A percentile compares a stretch with the other conserved stretches of the same genome.
Conservation (phyloP, 495 filamentous ascomycete species). For the Talaromyces trachyspermus region DNA sequence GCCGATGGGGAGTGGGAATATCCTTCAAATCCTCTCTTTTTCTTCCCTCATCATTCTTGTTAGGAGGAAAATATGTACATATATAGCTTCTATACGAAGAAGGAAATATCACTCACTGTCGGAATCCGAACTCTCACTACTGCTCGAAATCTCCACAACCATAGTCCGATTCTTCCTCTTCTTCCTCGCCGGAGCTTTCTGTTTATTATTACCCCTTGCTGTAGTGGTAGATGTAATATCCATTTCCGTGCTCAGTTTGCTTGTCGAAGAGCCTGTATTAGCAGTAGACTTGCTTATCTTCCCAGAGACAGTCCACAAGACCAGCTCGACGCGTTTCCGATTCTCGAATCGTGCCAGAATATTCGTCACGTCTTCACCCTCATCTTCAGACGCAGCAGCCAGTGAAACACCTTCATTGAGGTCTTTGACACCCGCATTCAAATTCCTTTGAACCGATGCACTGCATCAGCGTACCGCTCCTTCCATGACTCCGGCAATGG, state of each 20-base stretch:
- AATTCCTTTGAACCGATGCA: constrained; percentile 34
- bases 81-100: not conserved
- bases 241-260: not conserved
- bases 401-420: constrained; percentile 4
- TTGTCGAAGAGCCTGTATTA: not conserved
- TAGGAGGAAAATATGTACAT: not conserved
- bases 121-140: constrained; percentile 32
- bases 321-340: constrained; percentile 39
- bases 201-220: not conserved
- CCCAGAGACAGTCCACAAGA: constrained; percentile 35
- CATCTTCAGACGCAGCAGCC: constrained; percentile 18
- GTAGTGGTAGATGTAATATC: not conserved
- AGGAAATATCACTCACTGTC: constrained; percentile 18
- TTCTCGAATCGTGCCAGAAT: constrained; percentile 31
- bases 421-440: constrained; percentile 22
- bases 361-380: constrained; percentile 28
- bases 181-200: constrained; percentile 35
- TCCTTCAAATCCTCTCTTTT: too few relatives aligned
- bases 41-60: too few relatives aligned
- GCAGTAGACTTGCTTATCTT: constrained; percentile 12
- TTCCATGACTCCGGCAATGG: constrained; percentile 7
- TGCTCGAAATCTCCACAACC: constrained; percentile 40
- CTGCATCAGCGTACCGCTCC: constrained; percentile 48
- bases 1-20: not conserved
- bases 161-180: constrained; percentile 51